Evolutionary conservation across 2,329 filamentous ascomycete species (phyloP).

Genomic region (Aspergillus spinulosporus): DNA sequence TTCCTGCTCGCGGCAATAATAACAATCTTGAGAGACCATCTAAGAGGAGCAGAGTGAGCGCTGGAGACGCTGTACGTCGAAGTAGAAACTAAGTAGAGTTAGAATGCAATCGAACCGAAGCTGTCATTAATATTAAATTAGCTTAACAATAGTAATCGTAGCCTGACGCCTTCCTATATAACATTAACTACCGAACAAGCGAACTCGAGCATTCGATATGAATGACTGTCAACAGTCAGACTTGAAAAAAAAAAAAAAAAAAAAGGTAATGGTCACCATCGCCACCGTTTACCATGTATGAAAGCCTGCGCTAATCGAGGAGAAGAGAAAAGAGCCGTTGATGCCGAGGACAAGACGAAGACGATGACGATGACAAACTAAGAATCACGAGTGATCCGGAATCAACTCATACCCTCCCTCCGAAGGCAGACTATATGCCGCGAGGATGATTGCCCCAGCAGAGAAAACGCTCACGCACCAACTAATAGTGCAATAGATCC

Average conservation of each 20-base stretch:
- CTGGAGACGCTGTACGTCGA: not conserved
- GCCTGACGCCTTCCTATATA: slow-evolving; percentile 4
- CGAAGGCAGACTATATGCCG: slow-evolving; percentile 69
- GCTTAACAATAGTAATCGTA: slow-evolving; percentile 5
- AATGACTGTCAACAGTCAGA: not conserved
- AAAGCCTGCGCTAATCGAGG: slow-evolving; percentile 16
- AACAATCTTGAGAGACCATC: not conserved
- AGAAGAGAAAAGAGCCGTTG: not conserved
- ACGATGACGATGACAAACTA: not conserved
- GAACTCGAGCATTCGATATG: not conserved
- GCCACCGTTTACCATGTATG: slow-evolving; percentile 1
- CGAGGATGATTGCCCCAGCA: slow-evolving; percentile 60
- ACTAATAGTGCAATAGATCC: slow-evolving; percentile 68
- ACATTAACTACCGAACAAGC: not conserved
- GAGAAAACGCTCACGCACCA: slow-evolving; percentile 58
- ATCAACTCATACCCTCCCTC: slow-evolving; percentile 87
- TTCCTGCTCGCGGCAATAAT: not conserved
- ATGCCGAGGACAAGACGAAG: not conserved
- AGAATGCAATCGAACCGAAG: not conserved
- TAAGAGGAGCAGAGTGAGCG: not conserved
- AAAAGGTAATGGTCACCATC: not conserved
- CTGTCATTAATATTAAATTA: slow-evolving; percentile 4
- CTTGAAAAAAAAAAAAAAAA: not conserved
- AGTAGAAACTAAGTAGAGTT: not conserved
- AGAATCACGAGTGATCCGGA: slow-evolving; percentile 42